Evolutionary conservation across 768 basidiomycete species (phyloP), one percentile per base, ranked within the genome.

Genomic region (Botryobasidium botryosum): DNA sequence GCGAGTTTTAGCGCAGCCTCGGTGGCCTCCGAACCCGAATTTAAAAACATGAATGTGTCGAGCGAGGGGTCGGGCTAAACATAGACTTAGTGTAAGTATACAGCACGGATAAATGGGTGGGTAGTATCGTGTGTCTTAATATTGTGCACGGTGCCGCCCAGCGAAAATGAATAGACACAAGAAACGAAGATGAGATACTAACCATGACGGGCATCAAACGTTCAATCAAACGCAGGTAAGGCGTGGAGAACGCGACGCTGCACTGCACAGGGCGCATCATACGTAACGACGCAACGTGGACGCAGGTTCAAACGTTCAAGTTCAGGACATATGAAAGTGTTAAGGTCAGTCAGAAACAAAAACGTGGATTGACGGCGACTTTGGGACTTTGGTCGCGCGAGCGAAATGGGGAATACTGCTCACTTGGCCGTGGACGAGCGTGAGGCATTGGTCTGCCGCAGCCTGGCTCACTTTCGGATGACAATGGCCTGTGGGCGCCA

Each of bases 41-140:
- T 96, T 82, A 83, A 86, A 63, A 94, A 86, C 72, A 90, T 94
- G 70, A 96, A 96, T 21, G 85, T 85, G 59, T 92, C 82, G 26
- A 97, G 69, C 1, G 87, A 90, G 0, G 77, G 70, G 62, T 91
- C 65, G 2, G 91, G 91, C n/a, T n/a, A n/a, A n/a, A n/a, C n/a
- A n/a, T n/a, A n/a, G n/a, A n/a, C n/a, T n/a, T n/a, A n/a, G n/a
- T n/a, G n/a, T n/a, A n/a, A n/a, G n/a, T n/a, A n/a, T n/a, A n/a
- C n/a, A n/a, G n/a, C n/a, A n/a, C n/a, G n/a, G n/a, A n/a, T n/a
- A n/a, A n/a, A n/a, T n/a, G n/a, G n/a, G n/a, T n/a, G n/a, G n/a
- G n/a, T n/a, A n/a, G n/a, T n/a, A n/a, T n/a, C n/a, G n/a, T n/a
- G n/a, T n/a, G n/a, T n/a, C n/a, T n/a, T n/a, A n/a, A n/a, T n/a